phyloP scores from a whole-genome alignment of 2,329 filamentous ascomycete genomes.

The Fusarium temperatum region DNA sequence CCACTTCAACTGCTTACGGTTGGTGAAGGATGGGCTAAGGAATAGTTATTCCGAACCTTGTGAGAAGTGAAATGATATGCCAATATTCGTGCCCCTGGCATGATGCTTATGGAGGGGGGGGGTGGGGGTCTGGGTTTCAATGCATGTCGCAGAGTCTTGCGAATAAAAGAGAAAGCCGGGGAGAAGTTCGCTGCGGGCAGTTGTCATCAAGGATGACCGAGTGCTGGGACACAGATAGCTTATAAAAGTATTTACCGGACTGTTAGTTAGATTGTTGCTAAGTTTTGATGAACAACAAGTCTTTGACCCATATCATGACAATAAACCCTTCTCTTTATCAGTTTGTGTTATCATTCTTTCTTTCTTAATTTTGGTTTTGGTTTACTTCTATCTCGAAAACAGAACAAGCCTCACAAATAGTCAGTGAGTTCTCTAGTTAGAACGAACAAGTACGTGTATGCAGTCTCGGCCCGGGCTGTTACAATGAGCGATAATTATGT shows the following conservation, averaged over 20 bases:
- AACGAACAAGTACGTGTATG: accelerated
- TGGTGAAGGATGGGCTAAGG: neutral
- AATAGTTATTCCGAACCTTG: accelerated
- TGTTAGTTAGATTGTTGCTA: too few species aligned
- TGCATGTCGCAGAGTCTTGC: accelerated
- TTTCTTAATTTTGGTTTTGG: accelerated
- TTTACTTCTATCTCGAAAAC: too few species aligned
- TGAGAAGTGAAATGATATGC: accelerated
- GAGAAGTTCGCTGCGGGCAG: too few species aligned
- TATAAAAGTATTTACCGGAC: too few species aligned
- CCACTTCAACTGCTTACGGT: too few species aligned
- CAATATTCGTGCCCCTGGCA: accelerated
- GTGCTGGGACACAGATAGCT: accelerated
- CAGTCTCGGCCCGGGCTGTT: accelerated
- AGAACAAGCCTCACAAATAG: too few species aligned
- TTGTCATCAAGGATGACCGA: accelerated
- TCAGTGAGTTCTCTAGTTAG: accelerated
- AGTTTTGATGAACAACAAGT: accelerated
- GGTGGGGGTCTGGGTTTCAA: too few species aligned
- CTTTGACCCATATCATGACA: too few species aligned
- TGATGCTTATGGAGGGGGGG: accelerated
- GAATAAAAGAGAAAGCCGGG: accelerated
- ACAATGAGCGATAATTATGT: accelerated
- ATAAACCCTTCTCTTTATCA: too few species aligned
- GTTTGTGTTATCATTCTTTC: too few species aligned